Conservation (phyloP, 2,329 filamentous ascomycete species). For the Aspergillus fijiensis region DNA sequence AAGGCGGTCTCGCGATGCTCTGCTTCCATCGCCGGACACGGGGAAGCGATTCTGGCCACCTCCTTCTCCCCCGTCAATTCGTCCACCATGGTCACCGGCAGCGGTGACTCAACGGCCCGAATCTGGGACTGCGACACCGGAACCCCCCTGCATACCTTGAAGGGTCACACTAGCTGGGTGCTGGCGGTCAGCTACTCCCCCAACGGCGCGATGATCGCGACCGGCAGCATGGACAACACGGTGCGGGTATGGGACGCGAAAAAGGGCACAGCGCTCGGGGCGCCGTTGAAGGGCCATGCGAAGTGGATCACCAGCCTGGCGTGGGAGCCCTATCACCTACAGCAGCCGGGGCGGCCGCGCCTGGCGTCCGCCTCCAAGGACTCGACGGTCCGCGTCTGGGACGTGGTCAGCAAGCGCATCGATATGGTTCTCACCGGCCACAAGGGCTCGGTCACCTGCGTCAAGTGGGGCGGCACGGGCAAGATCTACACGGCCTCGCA, state of each 20-base stretch:
- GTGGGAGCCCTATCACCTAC: constrained; percentile 92
- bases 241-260: constrained; percentile 87
- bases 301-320: constrained; percentile 86
- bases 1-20: constrained; percentile 89
- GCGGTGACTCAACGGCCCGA: constrained; percentile 84
- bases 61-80: constrained; percentile 81
- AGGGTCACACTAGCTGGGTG: constrained; percentile 88
- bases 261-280: constrained; percentile 71
- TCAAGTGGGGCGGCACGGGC: constrained; percentile 91
- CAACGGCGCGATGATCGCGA: constrained; percentile 77
- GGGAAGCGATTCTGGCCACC: constrained; percentile 81
- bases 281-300: constrained; percentile 75
- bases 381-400: constrained; percentile 82
- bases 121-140: constrained; percentile 96
- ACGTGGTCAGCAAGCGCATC: constrained; percentile 72
- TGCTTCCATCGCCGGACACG: constrained; percentile 84
- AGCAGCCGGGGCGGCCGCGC: constrained; percentile 69
- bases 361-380: constrained; percentile 90
- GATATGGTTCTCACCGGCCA: constrained; percentile 86
- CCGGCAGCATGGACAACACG: constrained; percentile 88
- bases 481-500: constrained; percentile 81
- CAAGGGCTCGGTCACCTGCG: constrained; percentile 83
- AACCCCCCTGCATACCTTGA: constrained; percentile 79
- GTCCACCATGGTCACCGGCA: constrained; percentile 78
- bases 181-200: constrained; percentile 84